Base-by-base conservation (phyloP, 1,284 basidiomycete species). In the Flammula alnicola region DNA sequence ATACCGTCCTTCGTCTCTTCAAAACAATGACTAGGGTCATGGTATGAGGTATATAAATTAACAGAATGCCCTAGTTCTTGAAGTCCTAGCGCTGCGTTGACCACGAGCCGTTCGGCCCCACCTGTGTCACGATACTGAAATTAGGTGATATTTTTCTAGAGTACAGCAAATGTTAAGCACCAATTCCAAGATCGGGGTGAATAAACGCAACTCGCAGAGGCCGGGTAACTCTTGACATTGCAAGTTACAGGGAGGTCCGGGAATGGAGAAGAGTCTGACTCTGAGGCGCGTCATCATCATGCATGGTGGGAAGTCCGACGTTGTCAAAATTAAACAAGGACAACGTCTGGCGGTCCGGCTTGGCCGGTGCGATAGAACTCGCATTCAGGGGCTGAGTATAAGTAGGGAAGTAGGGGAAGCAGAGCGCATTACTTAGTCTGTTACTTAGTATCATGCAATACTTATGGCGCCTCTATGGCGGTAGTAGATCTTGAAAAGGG, bases 151-250 rank as follows among this genome's bases (percentile, higher is more conserved):
- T 35, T 29, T 30, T 3, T 33, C 12, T 20, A n/a, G 25, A 26
- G n/a, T 9, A 29, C 58, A 44, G 38, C 39, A 11, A 12, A 35
- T 26, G 25, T 29, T 57, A 69, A 80, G 56, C 57, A 91, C 95
- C 95, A 46, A 98, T 96, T 43, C 95, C 95, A 3, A 98, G 77
- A 74, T 98, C 95, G 19, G 95, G 95, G 67, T 98, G 95, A 47
- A 98, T 78, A 70, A 98, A 95, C 3, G 90, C 94, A 54, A 98
- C 78, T 52, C 74, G 73, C 22, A 76, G 55, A 19, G 62, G 62
- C 43, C 55, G 58, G 10, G 33, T 40, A 25, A 42, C 4, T 22
- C 23, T 36, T n/a, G 46, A 42, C 33, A 49, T 37, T 43, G 23
- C 30, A 26, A 16, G 19, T 25, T 42, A 31, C 17, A 20, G 33